A percentile compares a stretch with the other conserved stretches of the same genome.
These are phyloP conservation scores for Cutaneotrichosporon sp. DNA, from an alignment of 1,284 basidiomycete genomes.

Conservation along the genomic window DNA sequence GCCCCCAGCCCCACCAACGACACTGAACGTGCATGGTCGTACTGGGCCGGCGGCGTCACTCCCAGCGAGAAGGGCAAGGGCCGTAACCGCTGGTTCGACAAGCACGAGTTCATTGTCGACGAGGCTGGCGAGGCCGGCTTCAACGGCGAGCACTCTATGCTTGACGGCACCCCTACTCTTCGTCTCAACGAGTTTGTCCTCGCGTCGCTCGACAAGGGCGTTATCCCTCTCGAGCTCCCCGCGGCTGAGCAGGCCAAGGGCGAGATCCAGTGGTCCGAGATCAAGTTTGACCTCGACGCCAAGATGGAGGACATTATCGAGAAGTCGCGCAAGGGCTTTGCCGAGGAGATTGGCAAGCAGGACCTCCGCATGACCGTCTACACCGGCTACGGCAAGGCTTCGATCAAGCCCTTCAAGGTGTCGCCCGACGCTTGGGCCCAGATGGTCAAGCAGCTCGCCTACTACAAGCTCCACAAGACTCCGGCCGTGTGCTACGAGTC, in stretches of 20 bases:
- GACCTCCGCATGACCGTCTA: conserved; percentile 86
- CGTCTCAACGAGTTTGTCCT: conserved; percentile 94
- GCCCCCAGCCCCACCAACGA: conserved; percentile 34
- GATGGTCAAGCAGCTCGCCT: conserved; percentile 93
- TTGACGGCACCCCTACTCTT: conserved; percentile 89
- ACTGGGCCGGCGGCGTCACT: conserved; percentile 77
- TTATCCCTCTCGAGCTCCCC: conserved; percentile 64
- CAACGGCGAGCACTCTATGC: conserved; percentile 58
- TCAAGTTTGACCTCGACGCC: conserved; percentile 69
- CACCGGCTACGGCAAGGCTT: conserved; percentile 84
- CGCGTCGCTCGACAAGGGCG: conserved; percentile 72
- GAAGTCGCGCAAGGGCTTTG: conserved; percentile 67
- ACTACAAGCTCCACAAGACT: conserved; percentile 77
- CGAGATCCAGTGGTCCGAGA: conserved; percentile 61
- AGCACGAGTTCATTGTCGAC: conserved; percentile 91
- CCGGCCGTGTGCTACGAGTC: conserved; percentile 90
- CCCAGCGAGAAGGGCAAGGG: conserved; percentile 55
- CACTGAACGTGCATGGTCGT: conserved; percentile 76
- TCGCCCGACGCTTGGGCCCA: conserved; percentile 96
- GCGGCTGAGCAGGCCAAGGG: conserved; percentile 51
- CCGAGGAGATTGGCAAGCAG: conserved; percentile 72
- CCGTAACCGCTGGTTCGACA: conserved; percentile 93
- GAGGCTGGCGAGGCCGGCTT: conserved; percentile 93
- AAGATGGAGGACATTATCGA: conserved; percentile 55
- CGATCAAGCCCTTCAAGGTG: conserved; percentile 83